Conservation (phyloP, 2,329 filamentous ascomycete genomes). For the Triangularia setosa region DNA sequence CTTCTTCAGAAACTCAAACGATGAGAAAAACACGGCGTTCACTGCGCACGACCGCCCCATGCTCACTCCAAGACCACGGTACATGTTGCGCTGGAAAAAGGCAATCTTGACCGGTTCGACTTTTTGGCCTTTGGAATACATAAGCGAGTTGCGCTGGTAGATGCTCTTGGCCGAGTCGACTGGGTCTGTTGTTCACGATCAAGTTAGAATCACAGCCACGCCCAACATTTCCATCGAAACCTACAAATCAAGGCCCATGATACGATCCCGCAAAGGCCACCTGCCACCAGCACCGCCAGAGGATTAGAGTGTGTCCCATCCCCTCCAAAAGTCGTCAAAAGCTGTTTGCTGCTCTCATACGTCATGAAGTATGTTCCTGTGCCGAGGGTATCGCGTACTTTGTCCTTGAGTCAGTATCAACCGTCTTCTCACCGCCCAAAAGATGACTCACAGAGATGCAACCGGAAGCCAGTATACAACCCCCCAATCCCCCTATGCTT, state of each 20-base stretch:
- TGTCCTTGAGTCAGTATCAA: background rate
- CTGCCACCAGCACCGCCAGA: constrained; percentile 72
- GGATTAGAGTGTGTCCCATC: constrained; percentile 73
- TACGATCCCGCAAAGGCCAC: constrained; percentile 76
- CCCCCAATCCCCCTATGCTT: constrained; percentile 68
- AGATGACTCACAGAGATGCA: constrained; percentile 65
- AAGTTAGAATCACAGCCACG: background rate
- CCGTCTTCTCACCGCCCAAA: background rate
- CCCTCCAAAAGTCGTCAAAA: constrained; percentile 69
- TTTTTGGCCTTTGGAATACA: constrained; percentile 61
- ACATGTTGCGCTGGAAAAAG: constrained; percentile 75
- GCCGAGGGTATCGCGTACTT: constrained; percentile 77
- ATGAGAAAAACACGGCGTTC: constrained; percentile 87
- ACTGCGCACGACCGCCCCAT: constrained; percentile 79
- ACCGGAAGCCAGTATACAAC: constrained; percentile 74
- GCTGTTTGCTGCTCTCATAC: constrained; percentile 81
- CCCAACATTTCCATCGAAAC: background rate
- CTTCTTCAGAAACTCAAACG: constrained; percentile 79
- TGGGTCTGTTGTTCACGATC: constrained; percentile 44
- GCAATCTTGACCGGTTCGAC: constrained; percentile 69
- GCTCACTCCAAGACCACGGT: constrained; percentile 76
- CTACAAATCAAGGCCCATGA: constrained; percentile 75
- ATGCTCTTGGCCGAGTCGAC: constrained; percentile 83
- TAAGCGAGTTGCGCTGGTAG: constrained; percentile 77
- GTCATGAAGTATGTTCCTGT: constrained; percentile 86